Conservation (phyloP, 192 early-diverging fungal species). For the Rhizophlyctis rosea region DNA sequence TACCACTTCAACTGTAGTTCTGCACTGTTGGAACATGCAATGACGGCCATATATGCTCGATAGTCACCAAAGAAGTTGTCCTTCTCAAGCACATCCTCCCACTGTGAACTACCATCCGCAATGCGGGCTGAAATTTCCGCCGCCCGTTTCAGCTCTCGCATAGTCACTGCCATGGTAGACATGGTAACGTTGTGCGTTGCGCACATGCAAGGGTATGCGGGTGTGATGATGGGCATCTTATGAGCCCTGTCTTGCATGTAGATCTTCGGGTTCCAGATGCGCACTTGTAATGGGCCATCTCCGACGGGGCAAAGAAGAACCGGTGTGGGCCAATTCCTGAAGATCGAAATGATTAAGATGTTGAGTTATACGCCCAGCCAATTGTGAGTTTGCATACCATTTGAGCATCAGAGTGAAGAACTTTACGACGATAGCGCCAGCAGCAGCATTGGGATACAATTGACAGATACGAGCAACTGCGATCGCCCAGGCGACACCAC, state of each 20-base stretch:
- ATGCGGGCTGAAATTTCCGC: constrained; percentile 73
- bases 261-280: constrained; percentile 94
- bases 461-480: constrained; percentile 92
- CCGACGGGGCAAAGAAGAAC: constrained; percentile 85
- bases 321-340: constrained; percentile 85
- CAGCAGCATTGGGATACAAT: constrained; percentile 91
- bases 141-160: constrained; percentile 79
- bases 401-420: constrained; percentile 85
- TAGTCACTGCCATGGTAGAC: constrained; percentile 82
- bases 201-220: constrained; percentile 98
- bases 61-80: constrained; percentile 85
- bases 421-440: constrained; percentile 76
- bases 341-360: background rate
- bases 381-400: constrained; percentile 54
- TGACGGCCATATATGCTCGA: constrained; percentile 85
- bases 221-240: constrained; percentile 97
- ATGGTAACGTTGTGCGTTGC: constrained; percentile 93
- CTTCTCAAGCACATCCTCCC: constrained; percentile 86
- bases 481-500: constrained; percentile 99
- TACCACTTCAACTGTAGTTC: constrained; percentile 77
- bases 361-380: constrained; percentile 1
- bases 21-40: constrained; percentile 68
- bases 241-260: constrained; percentile 79
- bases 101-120: constrained; percentile 68
- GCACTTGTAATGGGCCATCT: constrained; percentile 78